phyloP scores from a whole-genome alignment of 192 early-diverging fungal species.

The Lunasporangiospora selenospora region DNA sequence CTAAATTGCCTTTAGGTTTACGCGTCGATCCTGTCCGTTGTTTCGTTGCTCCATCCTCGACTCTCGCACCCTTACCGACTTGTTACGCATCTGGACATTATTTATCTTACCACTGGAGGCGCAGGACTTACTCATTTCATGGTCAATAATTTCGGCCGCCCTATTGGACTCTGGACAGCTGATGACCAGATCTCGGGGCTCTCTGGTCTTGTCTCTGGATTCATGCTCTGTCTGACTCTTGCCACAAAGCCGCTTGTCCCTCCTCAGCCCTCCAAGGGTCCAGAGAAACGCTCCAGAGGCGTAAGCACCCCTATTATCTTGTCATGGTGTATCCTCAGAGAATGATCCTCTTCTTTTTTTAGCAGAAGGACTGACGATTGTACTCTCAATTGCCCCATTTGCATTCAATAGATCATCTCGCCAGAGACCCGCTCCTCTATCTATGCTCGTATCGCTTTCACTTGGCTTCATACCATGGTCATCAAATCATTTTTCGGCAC shows the following conservation, averaged over 20 bases:
- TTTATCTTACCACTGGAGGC: slow-evolving; percentile 33
- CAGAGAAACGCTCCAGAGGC: slow-evolving; percentile 29
- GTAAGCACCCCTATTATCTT: slow-evolving; percentile 5
- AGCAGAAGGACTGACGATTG: too few relatives aligned
- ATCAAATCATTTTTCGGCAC: slow-evolving; percentile 27
- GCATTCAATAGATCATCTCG: slow-evolving; percentile 28
- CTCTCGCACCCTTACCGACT: slow-evolving; percentile 36
- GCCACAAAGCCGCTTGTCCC: slow-evolving; percentile 42
- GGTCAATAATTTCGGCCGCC: slow-evolving; percentile 31
- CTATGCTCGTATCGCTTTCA: slow-evolving; percentile 39
- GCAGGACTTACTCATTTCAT: slow-evolving; percentile 30
- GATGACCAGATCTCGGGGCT: slow-evolving; percentile 44
- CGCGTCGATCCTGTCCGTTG: slow-evolving; percentile 36
- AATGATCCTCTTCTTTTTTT: too few relatives aligned
- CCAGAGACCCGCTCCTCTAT: slow-evolving; percentile 41
- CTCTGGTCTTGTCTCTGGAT: slow-evolving; percentile 17
- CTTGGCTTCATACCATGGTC: slow-evolving; percentile 45
- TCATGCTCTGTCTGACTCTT: slow-evolving; percentile 20
- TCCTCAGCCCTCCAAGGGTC: slow-evolving; percentile 37
- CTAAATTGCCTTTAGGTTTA: too few relatives aligned
- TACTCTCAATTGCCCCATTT: not conserved
- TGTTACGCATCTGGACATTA: slow-evolving; percentile 38
- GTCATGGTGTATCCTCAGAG: not conserved
- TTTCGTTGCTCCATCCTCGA: slow-evolving; percentile 42
- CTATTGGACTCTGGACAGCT: slow-evolving; percentile 38